Percentiles rank a stretch among this genome's conserved stretches.
Conservation (phyloP, 176 grass and related monocot species). For the Elaeis guineensis region DNA sequence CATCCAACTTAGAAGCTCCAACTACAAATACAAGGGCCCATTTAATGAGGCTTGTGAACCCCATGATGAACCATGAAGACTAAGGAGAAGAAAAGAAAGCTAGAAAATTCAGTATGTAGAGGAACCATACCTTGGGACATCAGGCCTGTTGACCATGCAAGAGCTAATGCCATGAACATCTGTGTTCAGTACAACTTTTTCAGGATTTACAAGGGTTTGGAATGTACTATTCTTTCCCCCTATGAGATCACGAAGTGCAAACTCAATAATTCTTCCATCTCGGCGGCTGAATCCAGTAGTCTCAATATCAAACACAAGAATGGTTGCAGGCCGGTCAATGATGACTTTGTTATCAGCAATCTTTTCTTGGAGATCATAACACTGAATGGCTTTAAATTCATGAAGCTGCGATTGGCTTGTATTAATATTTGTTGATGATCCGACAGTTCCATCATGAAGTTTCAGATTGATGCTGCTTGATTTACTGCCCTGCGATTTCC, state of each 20-base stretch:
- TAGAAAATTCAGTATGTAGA: too few species aligned
- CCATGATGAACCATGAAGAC: too few species aligned
- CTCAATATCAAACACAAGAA: conserved; percentile 89
- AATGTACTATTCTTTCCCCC: conserved; percentile 74
- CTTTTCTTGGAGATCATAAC: conserved; percentile 35
- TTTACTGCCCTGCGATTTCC: conserved; percentile 29
- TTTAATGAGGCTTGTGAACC: too few species aligned
- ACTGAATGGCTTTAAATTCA: conserved; percentile 57
- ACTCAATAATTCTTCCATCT: conserved; percentile 64
- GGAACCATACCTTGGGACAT: conserved; percentile 55
- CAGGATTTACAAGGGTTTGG: conserved; percentile 72
- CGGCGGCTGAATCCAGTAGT: conserved; percentile 58
- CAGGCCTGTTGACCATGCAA: conserved; percentile 45
- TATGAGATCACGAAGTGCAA: conserved; percentile 70
- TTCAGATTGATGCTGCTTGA: conserved; percentile 28
- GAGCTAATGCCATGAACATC: conserved; percentile 54
- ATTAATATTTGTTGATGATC: conserved; percentile 33
- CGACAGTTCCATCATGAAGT: conserved; percentile 29
- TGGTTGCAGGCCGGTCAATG: conserved; percentile 51
- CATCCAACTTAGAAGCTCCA: too few species aligned
- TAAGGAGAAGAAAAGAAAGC: too few species aligned
- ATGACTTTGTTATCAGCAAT: conserved; percentile 31
- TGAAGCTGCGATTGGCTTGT: conserved; percentile 36
- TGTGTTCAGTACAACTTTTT: conserved; percentile 34
- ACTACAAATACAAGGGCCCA: too few species aligned